A percentile compares a stretch with the other conserved stretches of the same genome.
These are phyloP conservation scores for Arabidopsis thaliana DNA, from an alignment of 345 rosid genomes.

Conservation along the genomic window TAIR10.1 NC_003074.8:1453001-1453500, in stretches of 20 bases:
- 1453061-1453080: too few relatives aligned
- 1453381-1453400: conserved; percentile 51
- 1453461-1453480: too few relatives aligned
- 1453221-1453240: too few relatives aligned
- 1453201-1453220: too few relatives aligned
- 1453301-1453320: conserved; percentile 65
- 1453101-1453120: too few relatives aligned
- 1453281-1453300: conserved; percentile 60
- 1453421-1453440: background rate
- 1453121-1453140: too few relatives aligned
- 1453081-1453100: too few relatives aligned
- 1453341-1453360: conserved; percentile 45
- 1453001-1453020: background rate
- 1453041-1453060: too few relatives aligned
- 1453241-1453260: background rate
- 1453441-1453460: background rate
- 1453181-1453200: too few relatives aligned
- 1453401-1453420: background rate
- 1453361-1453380: conserved; percentile 48
- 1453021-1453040: background rate
- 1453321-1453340: conserved; percentile 59
- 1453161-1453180: too few relatives aligned
- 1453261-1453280: conserved; percentile 8
- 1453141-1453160: too few relatives aligned
- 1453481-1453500: background rate